Conservation (phyloP, 352 stramenopile genomes). For the Phytophthora megakarya region DNA sequence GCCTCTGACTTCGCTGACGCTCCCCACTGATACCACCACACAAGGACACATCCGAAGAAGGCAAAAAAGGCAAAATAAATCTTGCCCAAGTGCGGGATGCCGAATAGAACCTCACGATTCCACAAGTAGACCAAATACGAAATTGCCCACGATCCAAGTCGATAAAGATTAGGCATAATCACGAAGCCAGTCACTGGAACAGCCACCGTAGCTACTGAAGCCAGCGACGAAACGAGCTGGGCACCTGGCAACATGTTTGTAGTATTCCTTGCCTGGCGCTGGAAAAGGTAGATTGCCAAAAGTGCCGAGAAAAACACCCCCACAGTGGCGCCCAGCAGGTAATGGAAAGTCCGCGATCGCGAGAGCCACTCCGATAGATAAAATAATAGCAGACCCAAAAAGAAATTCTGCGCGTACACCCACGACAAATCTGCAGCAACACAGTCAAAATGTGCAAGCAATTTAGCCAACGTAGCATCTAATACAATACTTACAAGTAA, state of each 20-base stretch:
- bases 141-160: slow-evolving; percentile 58
- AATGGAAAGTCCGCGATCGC: slow-evolving; percentile 81
- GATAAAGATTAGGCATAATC: slow-evolving; percentile 76
- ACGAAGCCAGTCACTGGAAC: slow-evolving; percentile 81
- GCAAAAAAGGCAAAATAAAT: slow-evolving; percentile 87
- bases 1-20: slow-evolving; percentile 50
- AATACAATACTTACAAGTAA: slow-evolving; percentile 65
- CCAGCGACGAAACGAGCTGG: slow-evolving; percentile 69
- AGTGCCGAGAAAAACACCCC: slow-evolving; percentile 81
- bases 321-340: slow-evolving; percentile 63
- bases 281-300: slow-evolving; percentile 80
- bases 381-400: slow-evolving; percentile 69
- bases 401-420: slow-evolving; percentile 78
- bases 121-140: slow-evolving; percentile 72
- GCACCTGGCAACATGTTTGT: slow-evolving; percentile 74
- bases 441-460: not conserved
- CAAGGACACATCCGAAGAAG: slow-evolving; percentile 65
- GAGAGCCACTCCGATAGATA: slow-evolving; percentile 70
- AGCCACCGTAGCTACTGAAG: slow-evolving; percentile 69
- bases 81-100: slow-evolving; percentile 83
- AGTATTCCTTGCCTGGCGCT: slow-evolving; percentile 71
- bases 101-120: slow-evolving; percentile 70
- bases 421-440: slow-evolving; percentile 58
- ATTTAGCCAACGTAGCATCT: not conserved
- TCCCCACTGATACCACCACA: slow-evolving; percentile 90